Evolutionary conservation across 2,329 filamentous ascomycete genomes (phyloP), one percentile per base, ranked within the genome.

Genomic region (Ophiostoma himal-ulmi): DNA sequence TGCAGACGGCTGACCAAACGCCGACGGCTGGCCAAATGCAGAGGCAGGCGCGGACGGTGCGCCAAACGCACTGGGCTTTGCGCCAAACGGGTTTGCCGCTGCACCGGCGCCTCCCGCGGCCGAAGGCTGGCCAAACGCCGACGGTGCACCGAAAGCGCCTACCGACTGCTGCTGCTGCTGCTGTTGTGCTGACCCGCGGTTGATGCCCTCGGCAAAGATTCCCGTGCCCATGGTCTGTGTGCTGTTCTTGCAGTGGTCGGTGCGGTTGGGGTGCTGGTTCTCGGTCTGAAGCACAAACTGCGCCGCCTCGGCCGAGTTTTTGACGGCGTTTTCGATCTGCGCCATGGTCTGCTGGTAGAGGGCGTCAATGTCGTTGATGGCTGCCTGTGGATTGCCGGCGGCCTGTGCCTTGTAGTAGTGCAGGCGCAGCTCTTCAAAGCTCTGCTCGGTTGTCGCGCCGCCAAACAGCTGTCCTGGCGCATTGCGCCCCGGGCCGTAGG

Each of bases 401-500:
- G 86, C 84, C 57, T 83, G 81, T 1, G 86, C 86, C 69, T 77
- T 76, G 75, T 88, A 82, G 76, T 94, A 94, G 77, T 93, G 89
- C 30, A 94, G 77, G 68, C 93, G 86, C 77, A 96, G 86, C 79
- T 98, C 94, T 78, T 98, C 94, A 57, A 91, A 90, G 76, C 93
- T 96, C 78, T 93, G 90, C 78, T 98, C 94, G 22, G 93, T 86
- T 6, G 87, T 83, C 64, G 84, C 85, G 1, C 93, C 93, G 69
- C 93, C 93, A 76, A 97, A 94, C 0, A 97, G 84, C 79, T 97
- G 93, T 22, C 88, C 87, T 0, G 94, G 94, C 1, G 91, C 88
- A 75, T 93, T 87, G 75, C 83, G 85, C 4, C 90, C 91, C 0
- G 94, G 93, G 0, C 89, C 92, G 78, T 97, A 98, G 30, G 90